phyloP scores from a whole-genome alignment of 257 asterid species.

The Ilex aquifolium region DNA sequence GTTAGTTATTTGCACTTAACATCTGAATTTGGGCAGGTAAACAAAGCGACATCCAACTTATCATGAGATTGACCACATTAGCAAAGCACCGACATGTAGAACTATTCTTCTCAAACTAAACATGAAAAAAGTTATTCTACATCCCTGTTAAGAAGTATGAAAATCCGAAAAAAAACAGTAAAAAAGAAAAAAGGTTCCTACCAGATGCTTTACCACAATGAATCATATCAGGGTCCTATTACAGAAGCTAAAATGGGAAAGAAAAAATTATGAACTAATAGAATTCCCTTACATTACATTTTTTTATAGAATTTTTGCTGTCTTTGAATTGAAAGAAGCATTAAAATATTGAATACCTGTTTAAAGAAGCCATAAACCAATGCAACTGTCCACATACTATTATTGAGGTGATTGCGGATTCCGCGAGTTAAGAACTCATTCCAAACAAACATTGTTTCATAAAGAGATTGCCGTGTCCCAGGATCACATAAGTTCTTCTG shows the following conservation, averaged over 20 bases:
- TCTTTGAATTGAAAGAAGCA: not conserved
- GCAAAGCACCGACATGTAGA: not conserved
- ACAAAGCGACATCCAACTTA: no score
- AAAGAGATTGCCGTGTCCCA: slow-evolving; percentile 47
- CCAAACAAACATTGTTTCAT: slow-evolving; percentile 96
- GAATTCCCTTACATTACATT: no score
- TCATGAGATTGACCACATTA: slow-evolving; percentile 1
- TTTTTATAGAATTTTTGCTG: no score
- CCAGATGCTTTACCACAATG: not conserved
- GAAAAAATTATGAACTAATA: no score
- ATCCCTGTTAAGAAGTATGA: no score
- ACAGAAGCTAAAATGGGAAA: no score
- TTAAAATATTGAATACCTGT: slow-evolving; percentile 51
- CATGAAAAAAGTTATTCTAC: no score
- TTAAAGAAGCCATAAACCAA: slow-evolving; percentile 86
- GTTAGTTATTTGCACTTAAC: no score
- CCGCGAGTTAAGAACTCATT: slow-evolving; percentile 92
- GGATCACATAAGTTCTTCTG: slow-evolving; percentile 76
- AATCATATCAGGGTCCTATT: no score
- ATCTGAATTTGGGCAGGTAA: no score
- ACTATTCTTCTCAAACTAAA: no score
- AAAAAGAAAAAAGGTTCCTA: not conserved
- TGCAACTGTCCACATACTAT: slow-evolving; percentile 87
- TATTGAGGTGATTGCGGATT: slow-evolving; percentile 71
- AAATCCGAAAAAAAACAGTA: not conserved